Evolutionary conservation across 257 asterid species (phyloP).

Genomic region (Fraxinus excelsior): DNA sequence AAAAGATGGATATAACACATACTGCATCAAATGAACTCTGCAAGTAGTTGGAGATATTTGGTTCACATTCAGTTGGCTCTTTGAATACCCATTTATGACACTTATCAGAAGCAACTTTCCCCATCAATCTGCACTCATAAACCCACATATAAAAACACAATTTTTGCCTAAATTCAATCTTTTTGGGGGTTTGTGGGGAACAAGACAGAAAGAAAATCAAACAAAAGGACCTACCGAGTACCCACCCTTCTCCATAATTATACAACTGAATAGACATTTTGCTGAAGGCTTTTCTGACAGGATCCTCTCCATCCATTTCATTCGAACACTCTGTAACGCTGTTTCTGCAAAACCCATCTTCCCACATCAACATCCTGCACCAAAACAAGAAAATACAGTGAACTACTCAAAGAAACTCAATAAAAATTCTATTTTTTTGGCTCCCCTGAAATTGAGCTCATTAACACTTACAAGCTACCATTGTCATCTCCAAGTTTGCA

Average conservation of each 20-base stretch:
- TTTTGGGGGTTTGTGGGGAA: constrained; percentile 4
- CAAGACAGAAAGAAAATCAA: constrained; percentile 46
- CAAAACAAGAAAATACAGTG: constrained; percentile 4
- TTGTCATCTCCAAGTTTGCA: constrained; percentile 98
- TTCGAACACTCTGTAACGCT: constrained; percentile 76
- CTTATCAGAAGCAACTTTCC: constrained; percentile 99
- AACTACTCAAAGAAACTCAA: neutral
- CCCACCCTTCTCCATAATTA: constrained; percentile 99
- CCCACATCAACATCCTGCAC: constrained; percentile 99
- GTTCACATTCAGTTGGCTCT: constrained; percentile 95
- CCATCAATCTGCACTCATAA: constrained; percentile 94
- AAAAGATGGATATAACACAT: constrained; percentile 34
- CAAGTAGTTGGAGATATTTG: constrained; percentile 97
- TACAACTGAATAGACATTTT: constrained; percentile 98
- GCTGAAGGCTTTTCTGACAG: constrained; percentile 96
- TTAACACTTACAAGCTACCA: constrained; percentile 90
- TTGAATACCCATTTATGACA: constrained; percentile 99
- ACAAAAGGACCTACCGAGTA: constrained; percentile 91
- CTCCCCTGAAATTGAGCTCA: neutral
- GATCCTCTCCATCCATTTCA: constrained; percentile 90
- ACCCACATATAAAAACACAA: neutral
- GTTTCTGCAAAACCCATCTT: constrained; percentile 98
- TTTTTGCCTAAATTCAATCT: neutral
- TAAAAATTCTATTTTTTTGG: neutral
- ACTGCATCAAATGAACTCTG: constrained; percentile 99